Percentiles rank a stretch among this genome's conserved stretches.
Conservation (phyloP, 306 rosid species). For the cucumber (Cucumis sativus) region Cucumber_9930_V3 NC_026656.2:11289501-11290000, state of each 20-base stretch:
- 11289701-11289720: neutral
- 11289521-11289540: too few species aligned
- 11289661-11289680: neutral
- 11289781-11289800: neutral
- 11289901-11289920: constrained; percentile 8
- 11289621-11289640: too few species aligned
- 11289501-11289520: too few species aligned
- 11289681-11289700: neutral
- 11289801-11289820: neutral
- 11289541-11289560: too few species aligned
- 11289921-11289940: neutral
- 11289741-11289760: neutral
- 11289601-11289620: too few species aligned
- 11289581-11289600: too few species aligned
- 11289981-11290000: neutral
- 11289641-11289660: neutral
- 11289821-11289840: constrained; percentile 1
- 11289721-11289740: neutral
- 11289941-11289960: constrained; percentile 3
- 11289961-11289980: constrained; percentile 8
- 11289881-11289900: constrained; percentile 1
- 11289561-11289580: too few species aligned
- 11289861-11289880: constrained; percentile 5
- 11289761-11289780: neutral
- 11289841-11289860: neutral